phyloP scores from a whole-genome alignment of 2,329 filamentous ascomycete genomes.

The Cladosporium sp. region DNA sequence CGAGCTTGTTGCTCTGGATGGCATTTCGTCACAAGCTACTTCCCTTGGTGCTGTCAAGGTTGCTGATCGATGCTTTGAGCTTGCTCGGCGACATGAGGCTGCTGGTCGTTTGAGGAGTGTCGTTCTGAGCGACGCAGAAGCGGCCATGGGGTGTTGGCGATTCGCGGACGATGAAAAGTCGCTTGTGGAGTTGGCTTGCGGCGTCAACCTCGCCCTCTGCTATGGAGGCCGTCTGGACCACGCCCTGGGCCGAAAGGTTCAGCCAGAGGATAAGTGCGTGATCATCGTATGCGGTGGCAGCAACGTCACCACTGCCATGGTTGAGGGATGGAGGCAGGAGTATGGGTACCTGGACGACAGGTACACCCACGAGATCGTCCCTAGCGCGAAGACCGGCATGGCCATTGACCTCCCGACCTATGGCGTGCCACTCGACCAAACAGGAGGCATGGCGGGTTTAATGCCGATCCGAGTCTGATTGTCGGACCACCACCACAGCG shows the following conservation, averaged over 20 bases:
- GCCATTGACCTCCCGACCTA: background rate
- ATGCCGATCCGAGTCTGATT: slow-evolving; percentile 11
- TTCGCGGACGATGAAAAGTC: slow-evolving; percentile 81
- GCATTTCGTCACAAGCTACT: slow-evolving; percentile 74
- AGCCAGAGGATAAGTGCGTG: slow-evolving; percentile 70
- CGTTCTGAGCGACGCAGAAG: slow-evolving; percentile 73
- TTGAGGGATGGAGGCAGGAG: slow-evolving; percentile 50
- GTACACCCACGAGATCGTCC: slow-evolving; percentile 21
- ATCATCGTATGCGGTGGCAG: slow-evolving; percentile 77
- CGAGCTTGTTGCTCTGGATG: slow-evolving; percentile 59
- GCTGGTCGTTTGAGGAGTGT: slow-evolving; percentile 57
- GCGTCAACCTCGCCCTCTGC: slow-evolving; percentile 71
- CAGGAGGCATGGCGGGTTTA: background rate
- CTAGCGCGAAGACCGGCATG: slow-evolving; percentile 21
- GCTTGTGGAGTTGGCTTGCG: slow-evolving; percentile 82
- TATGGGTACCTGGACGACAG: slow-evolving; percentile 33
- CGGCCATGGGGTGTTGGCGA: slow-evolving; percentile 71
- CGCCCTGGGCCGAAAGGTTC: slow-evolving; percentile 61
- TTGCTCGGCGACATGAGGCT: slow-evolving; percentile 46
- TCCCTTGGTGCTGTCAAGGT: slow-evolving; percentile 74
- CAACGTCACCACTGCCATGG: slow-evolving; percentile 53
- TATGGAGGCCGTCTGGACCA: slow-evolving; percentile 65
- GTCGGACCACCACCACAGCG: background rate
- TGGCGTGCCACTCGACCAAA: background rate
- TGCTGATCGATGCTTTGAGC: slow-evolving; percentile 65